Conservation (phyloP, 78 protist genomes). For the slime mould (Dictyostelium discoideum) region dicty_2.7 NC_007091.3:4250501-4251000, state of each 20-base stretch:
- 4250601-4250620: not conserved
- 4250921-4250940: conserved; percentile 44
- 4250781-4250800: too few relatives aligned
- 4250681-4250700: too few relatives aligned
- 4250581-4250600: too few relatives aligned
- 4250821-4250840: too few relatives aligned
- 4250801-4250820: too few relatives aligned
- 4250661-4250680: not conserved
- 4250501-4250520: not conserved
- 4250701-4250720: not conserved
- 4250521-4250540: not conserved
- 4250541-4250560: not conserved
- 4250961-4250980: not conserved
- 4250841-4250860: too few relatives aligned
- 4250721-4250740: not conserved
- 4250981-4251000: not conserved
- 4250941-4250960: conserved; percentile 40
- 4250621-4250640: not conserved
- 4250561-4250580: too few relatives aligned
- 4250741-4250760: not conserved
- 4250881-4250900: conserved; percentile 29
- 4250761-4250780: too few relatives aligned
- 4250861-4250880: not conserved
- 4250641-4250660: not conserved
- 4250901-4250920: not conserved